Conservation (phyloP, 257 asterid genomes). For the Solanum chmielewskii region DNA sequence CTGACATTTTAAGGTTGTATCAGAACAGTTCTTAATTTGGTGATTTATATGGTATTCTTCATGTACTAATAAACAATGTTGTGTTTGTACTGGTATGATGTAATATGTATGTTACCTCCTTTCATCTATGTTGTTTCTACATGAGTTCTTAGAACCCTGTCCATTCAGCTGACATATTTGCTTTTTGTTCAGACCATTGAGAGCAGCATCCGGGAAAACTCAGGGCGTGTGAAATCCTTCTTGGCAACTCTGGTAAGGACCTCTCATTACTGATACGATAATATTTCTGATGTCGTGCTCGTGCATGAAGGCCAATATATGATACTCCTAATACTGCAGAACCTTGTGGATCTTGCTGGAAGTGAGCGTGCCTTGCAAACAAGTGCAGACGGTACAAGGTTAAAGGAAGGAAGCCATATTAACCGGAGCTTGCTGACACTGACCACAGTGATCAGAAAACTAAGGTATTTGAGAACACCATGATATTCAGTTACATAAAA, state of each 20-base stretch:
- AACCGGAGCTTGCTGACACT: conserved; percentile 81
- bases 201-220: conserved; percentile 70
- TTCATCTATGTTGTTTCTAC: not conserved
- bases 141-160: not conserved
- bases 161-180: not conserved
- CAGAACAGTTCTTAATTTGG: not conserved
- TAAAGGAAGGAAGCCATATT: conserved; percentile 98
- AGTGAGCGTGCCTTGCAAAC: conserved; percentile 88
- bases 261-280: not conserved
- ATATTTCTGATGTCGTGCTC: not conserved
- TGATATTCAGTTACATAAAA: not conserved
- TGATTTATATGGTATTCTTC: not conserved
- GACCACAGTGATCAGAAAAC: conserved; percentile 89
- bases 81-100: not conserved
- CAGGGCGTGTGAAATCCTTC: conserved; percentile 67
- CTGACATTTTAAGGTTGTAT: not conserved
- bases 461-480: conserved; percentile 33
- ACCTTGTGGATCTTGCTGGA: conserved; percentile 98
- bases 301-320: not conserved
- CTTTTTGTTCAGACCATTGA: conserved; percentile 49
- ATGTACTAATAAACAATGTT: not conserved
- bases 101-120: not conserved
- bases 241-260: conserved; percentile 74
- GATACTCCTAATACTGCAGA: conserved; percentile 30
- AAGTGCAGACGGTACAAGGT: conserved; percentile 68